These are phyloP conservation scores for Pythium aquatile DNA, from an alignment of 352 stramenopile species.

Conservation along the genomic window DNA sequence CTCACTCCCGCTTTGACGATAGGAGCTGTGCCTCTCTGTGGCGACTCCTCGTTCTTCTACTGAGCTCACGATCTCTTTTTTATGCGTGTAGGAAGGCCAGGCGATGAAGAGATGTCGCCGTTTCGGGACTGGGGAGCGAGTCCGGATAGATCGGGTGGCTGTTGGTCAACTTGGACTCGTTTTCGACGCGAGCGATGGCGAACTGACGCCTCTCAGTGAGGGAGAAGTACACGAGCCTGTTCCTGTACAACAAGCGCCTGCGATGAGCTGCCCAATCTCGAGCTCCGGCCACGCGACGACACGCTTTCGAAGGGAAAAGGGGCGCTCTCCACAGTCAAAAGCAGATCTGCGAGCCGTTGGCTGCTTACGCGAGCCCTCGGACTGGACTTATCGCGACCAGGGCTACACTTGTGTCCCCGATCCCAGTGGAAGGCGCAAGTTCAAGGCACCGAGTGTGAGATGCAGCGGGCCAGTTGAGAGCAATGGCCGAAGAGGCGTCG, in stretches of 20 bases:
- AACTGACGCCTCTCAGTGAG: not conserved
- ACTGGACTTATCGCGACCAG: not conserved
- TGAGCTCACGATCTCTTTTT: not conserved
- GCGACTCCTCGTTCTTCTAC: not conserved
- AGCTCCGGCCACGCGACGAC: not conserved
- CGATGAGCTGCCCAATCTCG: not conserved
- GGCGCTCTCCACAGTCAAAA: not conserved
- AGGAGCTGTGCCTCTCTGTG: not conserved
- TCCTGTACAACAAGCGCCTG: not conserved
- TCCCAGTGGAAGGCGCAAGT: not conserved
- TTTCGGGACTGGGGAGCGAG: conserved; percentile 4
- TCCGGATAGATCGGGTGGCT: not conserved
- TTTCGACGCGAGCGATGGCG: conserved; percentile 2
- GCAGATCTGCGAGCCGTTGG: not conserved
- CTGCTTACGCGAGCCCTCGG: not conserved
- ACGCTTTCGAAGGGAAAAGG: not conserved
- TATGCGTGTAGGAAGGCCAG: not conserved
- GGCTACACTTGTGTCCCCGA: not conserved
- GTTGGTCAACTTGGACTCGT: not conserved
- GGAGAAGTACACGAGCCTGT: not conserved
- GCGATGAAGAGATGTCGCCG: not conserved
- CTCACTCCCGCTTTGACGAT: not conserved
- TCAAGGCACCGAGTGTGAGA: not conserved
- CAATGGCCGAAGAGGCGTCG: not conserved
- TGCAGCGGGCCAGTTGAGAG: not conserved